Evolutionary conservation across 805 yeast genomes (phyloP).

Genomic region (Candida incommunis): DNA sequence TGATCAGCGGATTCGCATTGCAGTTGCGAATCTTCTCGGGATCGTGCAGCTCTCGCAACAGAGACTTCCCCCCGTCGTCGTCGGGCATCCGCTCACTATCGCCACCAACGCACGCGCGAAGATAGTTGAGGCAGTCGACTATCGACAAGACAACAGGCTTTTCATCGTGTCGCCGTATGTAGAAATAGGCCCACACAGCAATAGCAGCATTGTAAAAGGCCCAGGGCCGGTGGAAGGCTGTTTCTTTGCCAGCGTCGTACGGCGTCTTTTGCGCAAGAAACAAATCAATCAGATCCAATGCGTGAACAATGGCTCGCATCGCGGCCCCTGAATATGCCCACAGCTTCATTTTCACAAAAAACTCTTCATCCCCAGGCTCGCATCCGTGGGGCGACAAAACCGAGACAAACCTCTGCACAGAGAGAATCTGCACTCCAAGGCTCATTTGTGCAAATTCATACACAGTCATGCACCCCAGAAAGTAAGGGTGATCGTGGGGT

Average conservation of each 20-base stretch:
- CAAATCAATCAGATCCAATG: conserved; percentile 14
- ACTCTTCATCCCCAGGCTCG: background rate
- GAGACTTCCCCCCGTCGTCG: background rate
- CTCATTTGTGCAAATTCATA: conserved; percentile 14
- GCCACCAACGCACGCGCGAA: background rate
- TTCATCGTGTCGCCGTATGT: conserved; percentile 1
- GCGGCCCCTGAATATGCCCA: conserved; percentile 7
- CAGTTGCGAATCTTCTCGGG: background rate
- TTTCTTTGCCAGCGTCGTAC: conserved; percentile 12
- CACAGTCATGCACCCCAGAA: conserved; percentile 13
- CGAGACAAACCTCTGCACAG: conserved; percentile 7
- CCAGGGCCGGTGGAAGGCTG: conserved; percentile 15
- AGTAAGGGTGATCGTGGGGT: conserved; percentile 14
- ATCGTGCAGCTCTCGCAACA: background rate
- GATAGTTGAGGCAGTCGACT: background rate
- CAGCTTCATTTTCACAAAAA: conserved; percentile 3
- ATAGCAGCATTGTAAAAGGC: conserved; percentile 11
- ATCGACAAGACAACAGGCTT: background rate
- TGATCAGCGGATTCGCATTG: background rate
- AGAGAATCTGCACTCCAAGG: conserved; percentile 9
- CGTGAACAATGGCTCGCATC: conserved; percentile 9
- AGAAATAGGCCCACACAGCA: conserved; percentile 10
- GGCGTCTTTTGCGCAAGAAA: conserved; percentile 7
- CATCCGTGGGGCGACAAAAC: conserved; percentile 1
- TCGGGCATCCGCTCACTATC: background rate